Conservation (phyloP, 2,329 filamentous ascomycete genomes). For the Alternaria longipes region DNA sequence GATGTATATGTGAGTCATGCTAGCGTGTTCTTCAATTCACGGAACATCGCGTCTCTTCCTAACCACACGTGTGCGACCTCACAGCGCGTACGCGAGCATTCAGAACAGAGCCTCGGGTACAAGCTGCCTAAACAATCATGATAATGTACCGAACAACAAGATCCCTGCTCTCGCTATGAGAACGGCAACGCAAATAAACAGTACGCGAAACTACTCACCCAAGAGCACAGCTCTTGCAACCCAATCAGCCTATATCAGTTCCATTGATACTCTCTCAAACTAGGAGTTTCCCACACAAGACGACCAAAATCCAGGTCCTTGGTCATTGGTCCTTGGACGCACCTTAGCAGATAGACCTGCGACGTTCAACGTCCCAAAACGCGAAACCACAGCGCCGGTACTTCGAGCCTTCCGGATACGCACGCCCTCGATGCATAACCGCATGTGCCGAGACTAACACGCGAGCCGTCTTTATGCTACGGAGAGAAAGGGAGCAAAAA, state of each 20-base stretch:
- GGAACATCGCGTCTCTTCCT: neutral
- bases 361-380: slow-evolving; percentile 1
- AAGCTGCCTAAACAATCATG: neutral
- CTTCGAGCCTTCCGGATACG: neutral
- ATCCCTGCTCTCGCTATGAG: too few relatives aligned
- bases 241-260: neutral
- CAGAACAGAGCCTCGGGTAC: neutral
- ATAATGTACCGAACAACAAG: too few relatives aligned
- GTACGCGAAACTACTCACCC: neutral
- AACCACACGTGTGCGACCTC: neutral
- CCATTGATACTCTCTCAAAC: neutral
- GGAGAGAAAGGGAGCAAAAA: neutral
- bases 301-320: neutral
- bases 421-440: neutral
- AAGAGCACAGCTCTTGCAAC: neutral
- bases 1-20: neutral
- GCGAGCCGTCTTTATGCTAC: neutral
- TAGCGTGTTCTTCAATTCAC: neutral
- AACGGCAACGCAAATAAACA: neutral
- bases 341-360: neutral
- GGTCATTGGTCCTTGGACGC: neutral
- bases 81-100: neutral
- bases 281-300: neutral
- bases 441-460: neutral
- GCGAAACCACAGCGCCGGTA: slow-evolving; percentile 6